Evolutionary conservation across 352 stramenopile species (phyloP).

Genomic region (Phytophthora syringae): DNA sequence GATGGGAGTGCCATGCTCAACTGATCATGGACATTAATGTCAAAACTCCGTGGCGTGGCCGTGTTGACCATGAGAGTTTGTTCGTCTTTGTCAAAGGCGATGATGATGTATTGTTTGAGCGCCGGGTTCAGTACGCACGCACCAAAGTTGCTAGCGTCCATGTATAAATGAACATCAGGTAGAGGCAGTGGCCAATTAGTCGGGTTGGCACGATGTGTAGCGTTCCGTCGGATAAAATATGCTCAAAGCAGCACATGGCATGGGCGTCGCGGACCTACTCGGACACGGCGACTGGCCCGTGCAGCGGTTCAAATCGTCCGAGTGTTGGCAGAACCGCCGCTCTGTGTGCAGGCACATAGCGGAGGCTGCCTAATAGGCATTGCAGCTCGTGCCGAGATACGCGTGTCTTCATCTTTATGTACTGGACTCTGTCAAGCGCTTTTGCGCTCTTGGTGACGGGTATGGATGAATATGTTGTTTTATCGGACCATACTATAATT

Average conservation of each 20-base stretch:
- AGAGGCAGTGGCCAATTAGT: neutral
- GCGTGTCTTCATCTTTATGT: neutral
- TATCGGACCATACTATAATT: neutral
- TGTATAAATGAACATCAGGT: neutral
- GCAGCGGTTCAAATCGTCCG: too few species aligned
- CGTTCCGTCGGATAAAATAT: neutral
- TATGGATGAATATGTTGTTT: too few species aligned
- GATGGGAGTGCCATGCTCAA: neutral
- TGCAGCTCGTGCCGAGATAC: neutral
- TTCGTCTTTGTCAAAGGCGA: neutral
- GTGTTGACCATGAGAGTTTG: neutral
- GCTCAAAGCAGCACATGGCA: neutral
- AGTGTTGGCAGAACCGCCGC: neutral
- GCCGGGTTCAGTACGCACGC: neutral
- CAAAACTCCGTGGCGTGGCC: neutral
- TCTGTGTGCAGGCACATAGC: neutral
- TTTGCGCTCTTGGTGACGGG: neutral
- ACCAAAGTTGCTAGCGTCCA: neutral
- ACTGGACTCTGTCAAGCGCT: neutral
- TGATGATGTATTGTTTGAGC: neutral
- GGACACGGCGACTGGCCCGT: neutral
- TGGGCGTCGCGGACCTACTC: neutral
- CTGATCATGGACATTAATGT: constrained; percentile 4
- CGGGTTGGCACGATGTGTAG: neutral
- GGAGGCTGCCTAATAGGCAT: neutral